These are phyloP conservation scores for Castanospermum australe DNA, from an alignment of 306 rosid species.

Conservation along the genomic window DNA sequence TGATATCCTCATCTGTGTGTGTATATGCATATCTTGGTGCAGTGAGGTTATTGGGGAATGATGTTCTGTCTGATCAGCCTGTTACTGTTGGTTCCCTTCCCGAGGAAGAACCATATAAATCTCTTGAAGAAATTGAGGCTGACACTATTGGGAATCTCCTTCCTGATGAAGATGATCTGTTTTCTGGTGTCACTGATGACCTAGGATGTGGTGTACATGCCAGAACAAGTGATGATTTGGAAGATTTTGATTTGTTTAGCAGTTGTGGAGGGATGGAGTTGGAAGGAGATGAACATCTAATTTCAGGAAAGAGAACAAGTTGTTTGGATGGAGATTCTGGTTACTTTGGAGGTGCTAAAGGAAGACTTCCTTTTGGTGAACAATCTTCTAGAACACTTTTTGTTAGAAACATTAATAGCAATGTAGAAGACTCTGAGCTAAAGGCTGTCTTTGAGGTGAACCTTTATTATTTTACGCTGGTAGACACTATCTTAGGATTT, in stretches of 20 bases:
- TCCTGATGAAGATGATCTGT: slow-evolving; percentile 82
- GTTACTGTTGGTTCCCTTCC: slow-evolving; percentile 38
- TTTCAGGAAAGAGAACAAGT: slow-evolving; percentile 35
- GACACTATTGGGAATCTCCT: slow-evolving; percentile 82
- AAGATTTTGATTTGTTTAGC: slow-evolving; percentile 84
- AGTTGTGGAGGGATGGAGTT: slow-evolving; percentile 83
- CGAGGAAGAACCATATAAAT: slow-evolving; percentile 57
- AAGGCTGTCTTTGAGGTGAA: slow-evolving; percentile 80
- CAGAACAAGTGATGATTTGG: slow-evolving; percentile 53
- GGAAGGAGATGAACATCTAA: slow-evolving; percentile 56
- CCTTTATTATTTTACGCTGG: slow-evolving; percentile 25
- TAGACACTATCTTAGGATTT: slow-evolving; percentile 26
- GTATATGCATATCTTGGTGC: slow-evolving; percentile 35
- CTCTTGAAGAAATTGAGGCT: slow-evolving; percentile 66
- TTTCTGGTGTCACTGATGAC: slow-evolving; percentile 69
- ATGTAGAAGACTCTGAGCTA: slow-evolving; percentile 67
- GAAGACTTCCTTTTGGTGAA: slow-evolving; percentile 56
- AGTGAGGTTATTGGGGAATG: slow-evolving; percentile 63
- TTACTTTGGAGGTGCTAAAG: slow-evolving; percentile 47
- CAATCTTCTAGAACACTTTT: slow-evolving; percentile 82
- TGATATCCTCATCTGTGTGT: slow-evolving; percentile 7
- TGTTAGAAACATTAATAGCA: slow-evolving; percentile 79
- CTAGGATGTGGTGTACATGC: slow-evolving; percentile 37
- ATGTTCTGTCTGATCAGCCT: slow-evolving; percentile 37
- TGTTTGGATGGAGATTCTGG: slow-evolving; percentile 44